Conservation (phyloP, 306 rosid genomes). For the Sechiopsis laciniata region DNA sequence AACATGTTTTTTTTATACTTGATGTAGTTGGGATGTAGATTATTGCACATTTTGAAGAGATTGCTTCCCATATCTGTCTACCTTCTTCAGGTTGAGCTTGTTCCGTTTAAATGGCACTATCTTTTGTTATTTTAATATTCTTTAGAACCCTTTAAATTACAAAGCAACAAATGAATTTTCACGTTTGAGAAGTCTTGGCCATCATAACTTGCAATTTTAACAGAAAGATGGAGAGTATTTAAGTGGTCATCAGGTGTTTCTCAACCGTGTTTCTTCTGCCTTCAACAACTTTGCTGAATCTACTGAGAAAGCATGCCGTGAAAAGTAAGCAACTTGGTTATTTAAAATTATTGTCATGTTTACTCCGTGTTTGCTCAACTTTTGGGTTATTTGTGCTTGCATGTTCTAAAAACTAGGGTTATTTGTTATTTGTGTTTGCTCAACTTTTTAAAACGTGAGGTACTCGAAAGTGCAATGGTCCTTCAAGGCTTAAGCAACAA, state of each 20-base stretch:
- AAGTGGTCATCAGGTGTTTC: slow-evolving; percentile 90
- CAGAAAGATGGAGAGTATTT: slow-evolving; percentile 96
- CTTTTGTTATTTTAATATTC: slow-evolving; percentile 18
- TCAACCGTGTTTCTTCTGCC: slow-evolving; percentile 84
- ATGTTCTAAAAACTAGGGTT: background rate
- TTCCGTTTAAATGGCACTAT: slow-evolving; percentile 18
- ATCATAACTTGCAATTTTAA: slow-evolving; percentile 24
- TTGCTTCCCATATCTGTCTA: slow-evolving; percentile 87
- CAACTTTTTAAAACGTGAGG: background rate
- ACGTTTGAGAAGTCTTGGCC: background rate
- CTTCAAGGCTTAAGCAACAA: too few species aligned
- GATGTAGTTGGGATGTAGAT: slow-evolving; percentile 77
- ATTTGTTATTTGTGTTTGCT: too few species aligned
- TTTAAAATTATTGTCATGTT: too few species aligned
- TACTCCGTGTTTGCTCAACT: too few species aligned
- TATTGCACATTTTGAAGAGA: slow-evolving; percentile 87
- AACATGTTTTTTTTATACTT: slow-evolving; percentile 27
- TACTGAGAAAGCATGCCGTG: slow-evolving; percentile 80
- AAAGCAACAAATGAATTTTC: background rate
- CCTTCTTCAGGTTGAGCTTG: slow-evolving; percentile 76
- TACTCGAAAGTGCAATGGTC: background rate
- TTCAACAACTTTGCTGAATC: slow-evolving; percentile 89
- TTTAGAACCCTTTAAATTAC: background rate
- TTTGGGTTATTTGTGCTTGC: background rate
- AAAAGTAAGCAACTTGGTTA: slow-evolving; percentile 31